Evolutionary conservation across 2,329 filamentous ascomycete genomes (phyloP).

Genomic region (Cladosporium colombiae): DNA sequence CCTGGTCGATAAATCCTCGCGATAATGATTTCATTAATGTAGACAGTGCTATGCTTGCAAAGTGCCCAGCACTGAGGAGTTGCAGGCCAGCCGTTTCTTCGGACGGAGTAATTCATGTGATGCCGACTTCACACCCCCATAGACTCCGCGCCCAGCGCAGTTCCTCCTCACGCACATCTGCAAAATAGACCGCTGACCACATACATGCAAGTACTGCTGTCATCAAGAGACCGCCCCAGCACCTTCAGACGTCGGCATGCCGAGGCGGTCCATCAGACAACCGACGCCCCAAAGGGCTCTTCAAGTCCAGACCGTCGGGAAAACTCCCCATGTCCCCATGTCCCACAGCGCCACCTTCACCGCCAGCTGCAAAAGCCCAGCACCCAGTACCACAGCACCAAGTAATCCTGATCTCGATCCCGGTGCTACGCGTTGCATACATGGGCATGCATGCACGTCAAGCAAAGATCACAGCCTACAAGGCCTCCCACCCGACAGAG

Average conservation of each 20-base stretch:
- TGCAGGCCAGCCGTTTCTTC: neutral
- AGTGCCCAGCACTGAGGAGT: neutral
- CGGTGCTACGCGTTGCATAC: neutral
- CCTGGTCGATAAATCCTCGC: neutral
- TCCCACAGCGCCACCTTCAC: neutral
- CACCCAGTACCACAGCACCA: conserved; percentile 8
- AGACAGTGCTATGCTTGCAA: neutral
- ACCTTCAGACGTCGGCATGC: conserved; percentile 6
- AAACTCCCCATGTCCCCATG: neutral
- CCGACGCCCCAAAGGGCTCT: neutral
- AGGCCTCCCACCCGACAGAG: neutral
- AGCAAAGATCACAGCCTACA: neutral
- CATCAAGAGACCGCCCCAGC: neutral
- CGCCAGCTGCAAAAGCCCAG: neutral
- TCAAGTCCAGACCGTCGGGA: conserved; percentile 9
- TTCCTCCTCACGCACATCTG: neutral
- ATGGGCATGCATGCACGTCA: neutral
- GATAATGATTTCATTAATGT: conserved; percentile 7
- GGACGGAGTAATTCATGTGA: neutral
- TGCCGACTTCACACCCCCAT: neutral
- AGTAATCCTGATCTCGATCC: neutral
- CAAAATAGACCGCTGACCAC: neutral
- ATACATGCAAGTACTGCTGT: neutral
- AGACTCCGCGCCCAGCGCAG: neutral
- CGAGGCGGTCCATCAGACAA: neutral